phyloP scores from a whole-genome alignment of 257 asterid genomes.

The Voacanga thouarsii region DNA sequence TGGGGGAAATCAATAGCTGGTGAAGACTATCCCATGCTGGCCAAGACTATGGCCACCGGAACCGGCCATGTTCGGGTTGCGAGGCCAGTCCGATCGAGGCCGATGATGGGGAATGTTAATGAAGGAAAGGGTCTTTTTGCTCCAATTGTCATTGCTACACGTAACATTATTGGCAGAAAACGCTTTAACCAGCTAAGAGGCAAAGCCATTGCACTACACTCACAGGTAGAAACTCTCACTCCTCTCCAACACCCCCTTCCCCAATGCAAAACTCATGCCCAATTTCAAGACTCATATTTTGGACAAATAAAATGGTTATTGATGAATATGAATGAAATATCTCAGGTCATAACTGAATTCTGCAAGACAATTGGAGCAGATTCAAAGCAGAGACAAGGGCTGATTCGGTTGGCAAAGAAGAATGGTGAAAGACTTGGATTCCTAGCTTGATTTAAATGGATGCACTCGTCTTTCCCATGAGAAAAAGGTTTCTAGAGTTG shows the following conservation, averaged over 20 bases:
- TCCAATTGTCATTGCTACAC: constrained; percentile 59
- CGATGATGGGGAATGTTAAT: constrained; percentile 82
- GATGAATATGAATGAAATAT: neutral
- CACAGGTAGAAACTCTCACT: constrained; percentile 52
- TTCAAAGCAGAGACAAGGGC: constrained; percentile 77
- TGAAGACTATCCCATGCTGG: constrained; percentile 45
- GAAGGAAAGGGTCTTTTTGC: constrained; percentile 87
- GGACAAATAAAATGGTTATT: constrained; percentile 20
- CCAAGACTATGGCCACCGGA: constrained; percentile 25
- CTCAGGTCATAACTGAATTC: constrained; percentile 86
- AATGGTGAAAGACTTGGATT: constrained; percentile 88
- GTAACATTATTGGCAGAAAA: constrained; percentile 81
- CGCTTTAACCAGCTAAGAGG: constrained; percentile 88
- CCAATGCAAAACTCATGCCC: neutral
- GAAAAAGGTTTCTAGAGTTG: neutral
- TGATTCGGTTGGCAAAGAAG: constrained; percentile 87
- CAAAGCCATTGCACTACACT: constrained; percentile 92
- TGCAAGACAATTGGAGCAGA: constrained; percentile 97
- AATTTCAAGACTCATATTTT: constrained; percentile 13
- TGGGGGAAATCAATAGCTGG: constrained; percentile 54
- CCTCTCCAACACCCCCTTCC: neutral
- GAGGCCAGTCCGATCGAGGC: constrained; percentile 48
- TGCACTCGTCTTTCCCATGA: neutral
- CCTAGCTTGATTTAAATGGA: constrained; percentile 49
- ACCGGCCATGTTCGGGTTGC: constrained; percentile 31